Conservation (phyloP, 768 basidiomycete species). For the Amanita phalloides region DNA sequence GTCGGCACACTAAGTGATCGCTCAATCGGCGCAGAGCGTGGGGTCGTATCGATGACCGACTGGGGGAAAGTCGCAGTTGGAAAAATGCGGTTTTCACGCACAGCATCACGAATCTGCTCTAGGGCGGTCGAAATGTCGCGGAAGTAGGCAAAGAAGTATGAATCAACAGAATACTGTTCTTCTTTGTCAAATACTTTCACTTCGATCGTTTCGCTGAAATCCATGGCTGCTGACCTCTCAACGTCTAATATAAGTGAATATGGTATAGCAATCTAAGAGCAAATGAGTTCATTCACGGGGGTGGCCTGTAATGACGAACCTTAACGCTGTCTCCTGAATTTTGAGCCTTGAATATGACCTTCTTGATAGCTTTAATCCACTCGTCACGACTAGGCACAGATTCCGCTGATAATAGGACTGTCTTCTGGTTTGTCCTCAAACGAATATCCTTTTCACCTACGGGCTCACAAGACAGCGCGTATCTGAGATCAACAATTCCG, state of each 20-base stretch:
- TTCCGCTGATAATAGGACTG: slow-evolving; percentile 61
- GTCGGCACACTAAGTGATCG: slow-evolving; percentile 29
- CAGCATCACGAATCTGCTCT: slow-evolving; percentile 70
- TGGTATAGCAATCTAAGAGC: slow-evolving; percentile 75
- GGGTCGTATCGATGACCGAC: slow-evolving; percentile 50
- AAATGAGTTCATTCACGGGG: background rate
- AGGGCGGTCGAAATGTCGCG: slow-evolving; percentile 68
- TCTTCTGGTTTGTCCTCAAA: slow-evolving; percentile 74
- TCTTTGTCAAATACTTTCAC: slow-evolving; percentile 82
- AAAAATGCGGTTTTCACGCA: slow-evolving; percentile 42
- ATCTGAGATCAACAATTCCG: slow-evolving; percentile 91
- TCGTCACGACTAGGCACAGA: slow-evolving; percentile 80
- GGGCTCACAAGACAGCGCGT: slow-evolving; percentile 83
- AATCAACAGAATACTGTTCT: slow-evolving; percentile 70
- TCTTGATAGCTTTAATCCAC: slow-evolving; percentile 93
- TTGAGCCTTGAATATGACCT: slow-evolving; percentile 92
- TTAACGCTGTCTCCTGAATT: slow-evolving; percentile 96
- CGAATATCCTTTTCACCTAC: slow-evolving; percentile 71
- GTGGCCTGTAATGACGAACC: slow-evolving; percentile 25
- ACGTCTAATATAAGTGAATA: slow-evolving; percentile 85
- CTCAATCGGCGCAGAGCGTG: slow-evolving; percentile 27
- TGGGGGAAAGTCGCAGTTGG: slow-evolving; percentile 23
- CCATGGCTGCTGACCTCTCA: slow-evolving; percentile 80
- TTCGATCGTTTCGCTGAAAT: slow-evolving; percentile 95
- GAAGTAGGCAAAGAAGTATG: slow-evolving; percentile 95